Percentiles rank a stretch among this genome's conserved stretches.
Conservation (phyloP, 2,329 filamentous ascomycete species). For the Trichophyton mentagrophytes region DNA sequence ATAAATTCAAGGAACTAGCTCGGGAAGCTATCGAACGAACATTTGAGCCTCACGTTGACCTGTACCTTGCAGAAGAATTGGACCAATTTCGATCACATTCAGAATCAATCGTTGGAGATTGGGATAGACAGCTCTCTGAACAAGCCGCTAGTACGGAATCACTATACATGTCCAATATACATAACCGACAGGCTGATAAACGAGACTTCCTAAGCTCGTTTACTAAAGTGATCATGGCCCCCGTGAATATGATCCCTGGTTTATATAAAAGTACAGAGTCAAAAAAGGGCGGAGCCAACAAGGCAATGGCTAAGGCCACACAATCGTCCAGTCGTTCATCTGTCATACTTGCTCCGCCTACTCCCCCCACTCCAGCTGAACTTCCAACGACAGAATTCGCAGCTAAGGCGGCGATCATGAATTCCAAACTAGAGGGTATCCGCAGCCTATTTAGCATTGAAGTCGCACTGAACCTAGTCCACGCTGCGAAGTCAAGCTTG, state of each 20-base stretch:
- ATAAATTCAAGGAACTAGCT: conserved; percentile 51
- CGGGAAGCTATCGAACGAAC: conserved; percentile 56
- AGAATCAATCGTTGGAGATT: conserved; percentile 62
- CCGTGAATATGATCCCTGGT: conserved; percentile 74
- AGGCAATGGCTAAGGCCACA: conserved; percentile 15
- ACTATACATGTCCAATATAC: conserved; percentile 85
- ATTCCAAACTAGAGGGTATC: conserved; percentile 84
- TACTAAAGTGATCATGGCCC: conserved; percentile 98
- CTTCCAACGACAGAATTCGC: conserved; percentile 82
- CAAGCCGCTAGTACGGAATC: conserved; percentile 84
- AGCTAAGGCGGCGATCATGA: conserved; percentile 96
- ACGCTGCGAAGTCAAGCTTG: conserved; percentile 74
- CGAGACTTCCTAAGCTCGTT: conserved; percentile 93
- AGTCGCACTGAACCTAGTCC: conserved; percentile 77
- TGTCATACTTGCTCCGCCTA: conserved; percentile 22
- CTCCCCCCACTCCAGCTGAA: conserved; percentile 32
- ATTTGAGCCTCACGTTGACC: conserved; percentile 86
- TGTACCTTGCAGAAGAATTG: conserved; percentile 84
- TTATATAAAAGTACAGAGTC: conserved; percentile 44
- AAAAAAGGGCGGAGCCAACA: conserved; percentile 18
- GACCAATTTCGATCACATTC: conserved; percentile 69
- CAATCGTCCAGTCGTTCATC: conserved; percentile 25
- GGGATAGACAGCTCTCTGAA: conserved; percentile 85
- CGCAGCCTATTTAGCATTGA: conserved; percentile 93
- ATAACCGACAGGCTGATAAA: conserved; percentile 82